Conservation (phyloP, 1,284 basidiomycete species). For the Erythrobasidium hasegawianum region DNA sequence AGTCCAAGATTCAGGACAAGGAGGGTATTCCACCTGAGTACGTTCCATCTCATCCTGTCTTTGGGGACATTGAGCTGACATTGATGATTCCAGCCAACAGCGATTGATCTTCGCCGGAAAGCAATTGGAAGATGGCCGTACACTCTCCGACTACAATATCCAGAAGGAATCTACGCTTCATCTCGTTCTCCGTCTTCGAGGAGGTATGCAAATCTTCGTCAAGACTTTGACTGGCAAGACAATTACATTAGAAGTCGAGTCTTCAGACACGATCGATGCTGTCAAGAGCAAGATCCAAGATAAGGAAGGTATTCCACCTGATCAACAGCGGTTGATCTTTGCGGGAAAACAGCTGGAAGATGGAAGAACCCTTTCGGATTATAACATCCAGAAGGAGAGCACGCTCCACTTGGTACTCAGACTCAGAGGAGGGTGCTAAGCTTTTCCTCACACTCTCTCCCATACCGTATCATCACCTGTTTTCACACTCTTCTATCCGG, state of each 20-base stretch:
- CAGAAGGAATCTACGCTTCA: slow-evolving; percentile 50
- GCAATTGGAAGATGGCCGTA: slow-evolving; percentile 65
- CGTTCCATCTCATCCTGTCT: no score
- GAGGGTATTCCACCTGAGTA: slow-evolving; percentile 75
- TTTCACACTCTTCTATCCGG: background rate
- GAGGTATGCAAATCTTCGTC: slow-evolving; percentile 56
- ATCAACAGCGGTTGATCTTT: slow-evolving; percentile 90
- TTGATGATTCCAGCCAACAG: slow-evolving; percentile 60
- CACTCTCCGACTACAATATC: slow-evolving; percentile 53
- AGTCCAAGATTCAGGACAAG: slow-evolving; percentile 56
- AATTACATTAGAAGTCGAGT: slow-evolving; percentile 59
- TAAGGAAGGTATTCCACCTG: slow-evolving; percentile 63
- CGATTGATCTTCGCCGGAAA: slow-evolving; percentile 97
- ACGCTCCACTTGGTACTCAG: slow-evolving; percentile 53
- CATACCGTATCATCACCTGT: no score
- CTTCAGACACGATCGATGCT: slow-evolving; percentile 60
- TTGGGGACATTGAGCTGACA: no score
- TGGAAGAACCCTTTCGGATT: slow-evolving; percentile 52
- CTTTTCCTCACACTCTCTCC: background rate
- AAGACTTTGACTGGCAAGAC: slow-evolving; percentile 60
- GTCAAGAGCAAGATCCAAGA: slow-evolving; percentile 56
- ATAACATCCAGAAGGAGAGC: slow-evolving; percentile 50
- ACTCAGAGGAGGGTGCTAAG: slow-evolving; percentile 77
- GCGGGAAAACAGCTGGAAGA: slow-evolving; percentile 53
- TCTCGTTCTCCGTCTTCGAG: slow-evolving; percentile 49